Base-by-base conservation (phyloP, 345 rosid species). In the Zanthoxylum bungeanum region DNA sequence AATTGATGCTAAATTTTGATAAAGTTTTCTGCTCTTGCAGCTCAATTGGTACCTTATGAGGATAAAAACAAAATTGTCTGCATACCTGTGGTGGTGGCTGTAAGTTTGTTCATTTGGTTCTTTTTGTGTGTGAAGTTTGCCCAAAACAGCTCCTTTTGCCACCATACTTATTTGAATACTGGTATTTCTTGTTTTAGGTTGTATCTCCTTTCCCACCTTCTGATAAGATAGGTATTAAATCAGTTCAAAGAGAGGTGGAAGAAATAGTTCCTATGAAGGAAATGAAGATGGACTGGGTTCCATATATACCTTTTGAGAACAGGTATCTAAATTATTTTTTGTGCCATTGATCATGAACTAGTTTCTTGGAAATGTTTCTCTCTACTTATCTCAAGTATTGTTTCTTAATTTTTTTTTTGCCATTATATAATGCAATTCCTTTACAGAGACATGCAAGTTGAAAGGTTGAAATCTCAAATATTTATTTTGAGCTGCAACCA, bases 221-320 rank as follows among this genome's bases (percentile, higher is more conserved):
- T 60, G 97, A 96, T 83, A 89, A 89, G 85, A 93, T 96, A 70
- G 99, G 96, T 56, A 89, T 96, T 69, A 96, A 87, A 64, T 96
- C 98, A 8, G 97, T 96, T 85, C 99, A 96, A 78, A 91, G 93
- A 80, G 99, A 89, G 80, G 76, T 73, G 36, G 99, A 96, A 84
- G 98, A 93, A 79, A 93, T 93, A 79, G 71, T 96, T 83, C 98
- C 98, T n/a, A 93, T 96, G 99, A 96, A 86, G 71, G 82, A 89
- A 72, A 96, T 96, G 99, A 91, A 96, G 83, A 96, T 96, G 99
- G 97, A 85, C 68, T 93, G 99, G 99, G 83, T 88, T 74, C 99
- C 99, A 6, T 96, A 96, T 76, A 82, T 96, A 74, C 97, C 99
- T 34, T 42, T 88, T 69, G 93, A 89, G 68, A 82, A 92, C 28